These are phyloP conservation scores for Penicillium nucicola DNA, from an alignment of 495 filamentous ascomycete species.

Conservation along the genomic window DNA sequence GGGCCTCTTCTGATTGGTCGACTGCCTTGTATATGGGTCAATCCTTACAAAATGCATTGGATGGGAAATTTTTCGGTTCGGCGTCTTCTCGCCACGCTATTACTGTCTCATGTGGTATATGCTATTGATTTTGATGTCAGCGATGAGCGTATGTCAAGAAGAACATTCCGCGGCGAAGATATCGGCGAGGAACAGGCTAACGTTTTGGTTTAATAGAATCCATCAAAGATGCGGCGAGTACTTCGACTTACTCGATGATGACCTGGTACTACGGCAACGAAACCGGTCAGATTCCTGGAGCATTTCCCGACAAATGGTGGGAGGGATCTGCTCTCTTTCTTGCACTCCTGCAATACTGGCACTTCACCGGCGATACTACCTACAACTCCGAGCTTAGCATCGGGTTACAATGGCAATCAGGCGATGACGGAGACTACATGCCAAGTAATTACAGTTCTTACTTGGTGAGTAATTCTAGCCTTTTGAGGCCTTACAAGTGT, in stretches of 20 bases:
- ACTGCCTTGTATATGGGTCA: neutral
- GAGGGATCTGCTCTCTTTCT: constrained; percentile 65
- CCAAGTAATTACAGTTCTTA: constrained; percentile 38
- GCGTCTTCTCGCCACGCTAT: constrained; percentile 1
- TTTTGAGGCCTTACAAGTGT: neutral
- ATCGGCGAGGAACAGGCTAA: neutral
- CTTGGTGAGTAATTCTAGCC: constrained; percentile 17
- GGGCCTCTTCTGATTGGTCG: neutral
- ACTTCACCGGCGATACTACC: constrained; percentile 53
- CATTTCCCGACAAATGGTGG: constrained; percentile 68
- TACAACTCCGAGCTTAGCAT: constrained; percentile 50
- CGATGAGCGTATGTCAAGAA: constrained; percentile 15
- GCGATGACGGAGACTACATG: constrained; percentile 49
- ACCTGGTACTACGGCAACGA: constrained; percentile 64
- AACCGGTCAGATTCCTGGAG: constrained; percentile 58
- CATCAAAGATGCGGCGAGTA: constrained; percentile 58
- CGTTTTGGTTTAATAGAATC: constrained; percentile 48
- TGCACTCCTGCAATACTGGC: constrained; percentile 50
- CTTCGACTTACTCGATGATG: constrained; percentile 63
- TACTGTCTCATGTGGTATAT: neutral
- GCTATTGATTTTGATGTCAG: constrained; percentile 19
- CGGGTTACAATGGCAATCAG: constrained; percentile 48
- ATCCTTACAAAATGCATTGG: constrained; percentile 6
- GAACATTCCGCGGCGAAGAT: neutral
- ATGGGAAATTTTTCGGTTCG: neutral